Conservation (phyloP, 2,329 filamentous ascomycete genomes). For the Monosporascus sp. region DNA sequence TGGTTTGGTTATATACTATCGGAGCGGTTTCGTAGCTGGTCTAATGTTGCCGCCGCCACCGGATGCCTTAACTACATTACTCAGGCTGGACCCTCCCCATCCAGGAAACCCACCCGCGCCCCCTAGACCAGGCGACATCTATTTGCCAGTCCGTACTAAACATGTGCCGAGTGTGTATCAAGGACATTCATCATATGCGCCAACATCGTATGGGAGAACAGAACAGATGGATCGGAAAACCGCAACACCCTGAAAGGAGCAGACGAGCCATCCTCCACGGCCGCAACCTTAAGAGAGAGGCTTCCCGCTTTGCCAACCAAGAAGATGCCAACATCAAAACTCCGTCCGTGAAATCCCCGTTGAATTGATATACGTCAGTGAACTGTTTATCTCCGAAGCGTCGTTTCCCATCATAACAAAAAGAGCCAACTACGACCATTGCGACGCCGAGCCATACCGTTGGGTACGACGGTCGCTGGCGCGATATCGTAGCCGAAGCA, state of each 20-base stretch:
- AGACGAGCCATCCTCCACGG: background rate
- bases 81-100: too few relatives aligned
- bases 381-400: constrained; percentile 15
- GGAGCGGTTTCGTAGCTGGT: too few relatives aligned
- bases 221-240: constrained; percentile 1
- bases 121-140: background rate
- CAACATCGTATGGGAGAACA: constrained; percentile 15
- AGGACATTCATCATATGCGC: constrained; percentile 9
- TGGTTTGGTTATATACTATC: too few relatives aligned
- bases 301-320: constrained; percentile 6
- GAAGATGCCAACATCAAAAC: constrained; percentile 14
- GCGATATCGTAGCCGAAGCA: background rate
- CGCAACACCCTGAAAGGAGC: constrained; percentile 14
- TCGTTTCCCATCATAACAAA: constrained; percentile 19
- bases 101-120: too few relatives aligned
- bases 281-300: constrained; percentile 5
- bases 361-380: constrained; percentile 15
- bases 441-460: background rate
- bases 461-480: background rate
- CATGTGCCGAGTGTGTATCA: background rate
- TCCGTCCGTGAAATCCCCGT: constrained; percentile 18
- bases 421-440: constrained; percentile 7
- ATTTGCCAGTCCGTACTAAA: constrained; percentile 11
- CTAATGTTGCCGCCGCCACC: too few relatives aligned
- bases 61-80: too few relatives aligned